Percentiles rank a stretch among this genome's conserved stretches.
Evolutionary conservation across 768 basidiomycete species (phyloP).

Genomic region (Grammothele lineata): DNA sequence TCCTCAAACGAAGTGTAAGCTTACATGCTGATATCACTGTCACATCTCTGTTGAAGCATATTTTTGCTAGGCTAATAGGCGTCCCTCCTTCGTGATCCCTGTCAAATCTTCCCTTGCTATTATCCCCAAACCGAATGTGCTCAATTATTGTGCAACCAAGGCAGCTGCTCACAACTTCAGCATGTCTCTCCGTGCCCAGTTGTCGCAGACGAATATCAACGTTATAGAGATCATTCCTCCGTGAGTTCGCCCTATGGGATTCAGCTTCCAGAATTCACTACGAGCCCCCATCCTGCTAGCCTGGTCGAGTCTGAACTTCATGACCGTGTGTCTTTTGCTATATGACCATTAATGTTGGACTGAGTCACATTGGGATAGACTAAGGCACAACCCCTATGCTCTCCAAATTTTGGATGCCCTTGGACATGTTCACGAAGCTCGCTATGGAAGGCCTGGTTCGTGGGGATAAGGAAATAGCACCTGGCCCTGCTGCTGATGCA

Average conservation of each 20-base stretch:
- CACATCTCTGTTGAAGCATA: too few species aligned
- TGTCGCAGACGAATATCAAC: conserved; percentile 45
- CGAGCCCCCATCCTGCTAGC: conserved; percentile 22
- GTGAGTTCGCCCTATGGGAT: conserved; percentile 30
- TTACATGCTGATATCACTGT: too few species aligned
- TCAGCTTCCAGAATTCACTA: not conserved
- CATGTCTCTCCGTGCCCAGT: conserved; percentile 42
- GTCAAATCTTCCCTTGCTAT: conserved; percentile 53
- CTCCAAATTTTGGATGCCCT: conserved; percentile 53
- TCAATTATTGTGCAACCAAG: conserved; percentile 55
- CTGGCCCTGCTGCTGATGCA: conserved; percentile 15
- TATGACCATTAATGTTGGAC: too few species aligned
- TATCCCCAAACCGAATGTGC: conserved; percentile 36
- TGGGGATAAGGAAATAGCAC: conserved; percentile 29
- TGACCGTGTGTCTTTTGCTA: conserved; percentile 38
- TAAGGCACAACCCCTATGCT: conserved; percentile 46
- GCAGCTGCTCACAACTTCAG: conserved; percentile 53
- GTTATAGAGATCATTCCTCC: conserved; percentile 58
- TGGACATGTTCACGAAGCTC: conserved; percentile 40
- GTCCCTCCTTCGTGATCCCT: conserved; percentile 44
- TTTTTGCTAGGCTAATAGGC: too few species aligned
- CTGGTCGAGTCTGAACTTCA: conserved; percentile 61
- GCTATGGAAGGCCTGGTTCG: conserved; percentile 35
- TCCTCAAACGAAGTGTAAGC: conserved; percentile 50
- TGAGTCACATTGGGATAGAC: conserved; percentile 35